Base-by-base conservation (phyloP, 495 filamentous ascomycete genomes). In the Chlorociboria aeruginascens region DNA sequence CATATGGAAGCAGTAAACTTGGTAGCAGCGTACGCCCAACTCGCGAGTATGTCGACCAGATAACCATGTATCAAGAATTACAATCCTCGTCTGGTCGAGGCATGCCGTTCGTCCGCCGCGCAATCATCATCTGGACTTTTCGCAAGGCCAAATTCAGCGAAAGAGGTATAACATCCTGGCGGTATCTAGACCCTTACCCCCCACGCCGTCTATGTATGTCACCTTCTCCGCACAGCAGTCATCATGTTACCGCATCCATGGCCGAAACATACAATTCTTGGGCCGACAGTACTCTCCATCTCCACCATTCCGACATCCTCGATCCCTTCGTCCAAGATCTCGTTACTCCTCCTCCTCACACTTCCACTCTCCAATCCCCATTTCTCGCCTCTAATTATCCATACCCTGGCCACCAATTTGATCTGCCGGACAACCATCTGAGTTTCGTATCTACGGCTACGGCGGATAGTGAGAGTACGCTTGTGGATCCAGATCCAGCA, bases 251-350 rank as follows among this genome's bases (percentile, higher is more conserved):
- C 34, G 66, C 68, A 0, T 57, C 51, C 30, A 71, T 71, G 66
- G 65, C 60, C 45, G 70, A 73, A 49, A 68, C 66, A 41, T 64
- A 70, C 37, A 61, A 63, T 39, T 49, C 63, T 1, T 63, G 63
- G 6, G 32, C 39, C 7, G 52, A 55, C 11, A 32, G 48, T 0
- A 46, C 48, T 2, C 41, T 53, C 12, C 31, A 55, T 51, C 46
- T 62, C 30, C 29, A 56, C 29, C 53, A 60, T 17, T 30, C 59
- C 31, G 42, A 61, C 42, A 43, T 64, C 36, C 33, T 68, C 12
- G 55, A 68, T 45, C 56, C 54, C 2, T 65, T 64, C 42, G 51
- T 57, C 7, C 61, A 61, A 48, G 66, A 61, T 1, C 62, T 67
- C 13, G 57, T 53, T 20, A 70, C 67, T 3, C 64, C 66, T 3